Evolutionary conservation across 2,329 filamentous ascomycete species (phyloP).

Genomic region (Aciculosporium take): DNA sequence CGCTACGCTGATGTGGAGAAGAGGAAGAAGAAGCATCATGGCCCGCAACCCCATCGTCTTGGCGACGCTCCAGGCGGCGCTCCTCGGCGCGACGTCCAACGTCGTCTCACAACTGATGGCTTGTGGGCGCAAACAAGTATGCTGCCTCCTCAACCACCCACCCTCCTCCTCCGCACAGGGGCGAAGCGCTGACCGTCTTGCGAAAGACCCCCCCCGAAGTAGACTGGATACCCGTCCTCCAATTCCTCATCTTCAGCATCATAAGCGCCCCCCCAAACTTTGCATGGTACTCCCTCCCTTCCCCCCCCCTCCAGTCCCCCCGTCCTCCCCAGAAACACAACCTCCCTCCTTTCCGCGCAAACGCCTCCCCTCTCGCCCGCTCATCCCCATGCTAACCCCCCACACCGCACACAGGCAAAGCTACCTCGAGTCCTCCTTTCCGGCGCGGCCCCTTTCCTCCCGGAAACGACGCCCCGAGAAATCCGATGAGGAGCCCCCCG

Average conservation of each 20-base stretch:
- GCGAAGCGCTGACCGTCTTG: not conserved
- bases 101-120: conserved; percentile 57
- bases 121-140: conserved; percentile 45
- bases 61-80: conserved; percentile 50
- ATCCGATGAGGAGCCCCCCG: conserved; percentile 8
- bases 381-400: no score
- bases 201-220: conserved; percentile 22
- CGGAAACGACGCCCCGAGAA: conserved; percentile 11
- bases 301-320: no score
- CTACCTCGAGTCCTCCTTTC: conserved; percentile 61
- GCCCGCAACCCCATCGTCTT: conserved; percentile 35
- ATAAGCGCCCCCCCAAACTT: conserved; percentile 72
- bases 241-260: conserved; percentile 62
- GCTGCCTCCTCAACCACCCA: conserved; percentile 6
- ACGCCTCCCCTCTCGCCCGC: no score
- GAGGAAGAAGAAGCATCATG: conserved; percentile 10
- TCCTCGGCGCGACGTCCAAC: conserved; percentile 55
- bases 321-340: not conserved
- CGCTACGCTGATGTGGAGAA: no score
- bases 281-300: conserved; percentile 43
- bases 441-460: conserved; percentile 33
- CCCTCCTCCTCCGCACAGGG: not conserved
- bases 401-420: conserved; percentile 57
- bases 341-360: no score
- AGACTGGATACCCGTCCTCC: conserved; percentile 53